Base-by-base conservation (phyloP, 1,139 yeast genomes). In the Sugiyamaella neomexicana region DNA sequence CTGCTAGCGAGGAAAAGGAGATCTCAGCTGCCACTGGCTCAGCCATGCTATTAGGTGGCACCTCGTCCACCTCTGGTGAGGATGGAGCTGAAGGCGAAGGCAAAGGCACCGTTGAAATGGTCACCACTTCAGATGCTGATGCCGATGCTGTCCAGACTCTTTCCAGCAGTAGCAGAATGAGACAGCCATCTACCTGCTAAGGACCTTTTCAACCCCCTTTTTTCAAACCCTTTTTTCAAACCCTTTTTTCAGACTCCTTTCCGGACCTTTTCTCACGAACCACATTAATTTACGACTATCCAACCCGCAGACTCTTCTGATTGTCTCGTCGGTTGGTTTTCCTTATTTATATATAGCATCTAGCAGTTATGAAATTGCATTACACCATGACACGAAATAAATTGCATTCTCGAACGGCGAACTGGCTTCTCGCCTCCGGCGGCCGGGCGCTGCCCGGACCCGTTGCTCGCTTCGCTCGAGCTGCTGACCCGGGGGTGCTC, bases 111-210 rank as follows among this genome's bases (percentile, higher is more conserved):
- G 44, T 46, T 10, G 50, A 46, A 46, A 46, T 46, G 50, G 44
- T 29, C 29, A 38, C 43, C 2, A 6, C 45, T 1, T 25, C 45
- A 2, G 46, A 31, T n/a, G 3, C 31, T 16, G 44, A 48, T 9
- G 8, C 46, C 10, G 52, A 48, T 8, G 41, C 52, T 17, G 52
- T 48, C 29, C 36, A 42, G 15, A 41, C 41, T 13, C 42, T 52
- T 7, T 15, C 10, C 34, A 29, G 50, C 16, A 32, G 48, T 20
- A 40, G 55, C 34, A 50, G 58, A 20, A 40, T 55, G 52, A 44
- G 59, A 51, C 57, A 56, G 41, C 55, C 59, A 13, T 54, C 57
- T 6, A 56, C 59, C 10, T 56, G 59, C 40, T 55, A 48, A 49
- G 12, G 34, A 27, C 38, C 25, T 17, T 29, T 10, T 10, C 38